A percentile compares a stretch with the other conserved stretches of the same genome.
phyloP scores from a whole-genome alignment of 2,329 filamentous ascomycete genomes.

The Penicillium vulpinum region DNA sequence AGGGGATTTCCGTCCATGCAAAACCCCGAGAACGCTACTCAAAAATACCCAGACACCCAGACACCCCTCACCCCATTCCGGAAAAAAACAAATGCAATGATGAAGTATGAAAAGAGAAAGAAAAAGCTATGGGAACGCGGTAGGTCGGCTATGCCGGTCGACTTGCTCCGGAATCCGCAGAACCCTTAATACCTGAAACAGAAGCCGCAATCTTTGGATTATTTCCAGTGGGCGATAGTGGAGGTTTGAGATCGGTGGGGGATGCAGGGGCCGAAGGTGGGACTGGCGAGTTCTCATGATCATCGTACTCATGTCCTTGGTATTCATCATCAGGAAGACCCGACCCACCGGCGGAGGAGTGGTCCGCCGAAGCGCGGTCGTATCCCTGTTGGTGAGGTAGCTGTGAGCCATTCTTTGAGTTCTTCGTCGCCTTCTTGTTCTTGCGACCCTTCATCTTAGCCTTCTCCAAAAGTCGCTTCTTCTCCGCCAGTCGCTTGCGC shows the following conservation, averaged over 20 bases:
- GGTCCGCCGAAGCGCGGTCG: slow-evolving; percentile 43
- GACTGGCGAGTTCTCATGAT: slow-evolving; percentile 48
- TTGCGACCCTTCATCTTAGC: slow-evolving; percentile 92
- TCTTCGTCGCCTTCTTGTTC: slow-evolving; percentile 77
- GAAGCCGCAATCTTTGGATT: slow-evolving; percentile 22
- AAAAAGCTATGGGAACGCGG: neutral
- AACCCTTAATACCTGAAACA: slow-evolving; percentile 22
- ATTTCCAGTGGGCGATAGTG: slow-evolving; percentile 64
- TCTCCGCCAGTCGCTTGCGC: slow-evolving; percentile 81
- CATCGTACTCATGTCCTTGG: slow-evolving; percentile 52
- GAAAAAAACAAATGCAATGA: slow-evolving; percentile 4
- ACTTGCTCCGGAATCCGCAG: slow-evolving; percentile 31
- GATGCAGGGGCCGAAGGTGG: slow-evolving; percentile 37
- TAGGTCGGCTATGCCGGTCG: slow-evolving; percentile 33
- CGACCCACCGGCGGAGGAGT: slow-evolving; percentile 41
- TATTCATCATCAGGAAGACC: slow-evolving; percentile 53
- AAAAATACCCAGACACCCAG: neutral
- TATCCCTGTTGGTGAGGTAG: slow-evolving; percentile 43
- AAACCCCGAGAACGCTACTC: slow-evolving; percentile 12
- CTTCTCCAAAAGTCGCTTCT: slow-evolving; percentile 81
- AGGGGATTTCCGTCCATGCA: slow-evolving; percentile 25
- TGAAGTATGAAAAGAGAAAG: neutral
- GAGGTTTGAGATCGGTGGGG: slow-evolving; percentile 67
- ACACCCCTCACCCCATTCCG: too few species aligned
- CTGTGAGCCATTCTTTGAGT: slow-evolving; percentile 48